Evolutionary conservation across 2,329 filamentous ascomycete species (phyloP).

Genomic region (Achaetomium macrosporum): DNA sequence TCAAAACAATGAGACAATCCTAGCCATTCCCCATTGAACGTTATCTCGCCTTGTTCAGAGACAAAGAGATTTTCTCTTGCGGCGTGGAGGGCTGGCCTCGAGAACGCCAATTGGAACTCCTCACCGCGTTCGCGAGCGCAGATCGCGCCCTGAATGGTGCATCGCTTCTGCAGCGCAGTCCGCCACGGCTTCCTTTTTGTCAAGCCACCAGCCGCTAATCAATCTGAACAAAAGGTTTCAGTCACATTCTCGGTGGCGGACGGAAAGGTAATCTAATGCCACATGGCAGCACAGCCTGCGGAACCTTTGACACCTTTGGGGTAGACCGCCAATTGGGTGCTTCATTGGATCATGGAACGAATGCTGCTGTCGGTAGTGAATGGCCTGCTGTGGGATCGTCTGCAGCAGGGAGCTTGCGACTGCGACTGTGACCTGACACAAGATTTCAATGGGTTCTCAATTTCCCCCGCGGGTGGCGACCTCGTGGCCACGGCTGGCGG

Average conservation of each 20-base stretch:
- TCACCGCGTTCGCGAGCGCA: constrained; percentile 10
- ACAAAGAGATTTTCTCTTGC: neutral
- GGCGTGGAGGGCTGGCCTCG: constrained; percentile 2
- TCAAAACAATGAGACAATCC: neutral
- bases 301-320: neutral
- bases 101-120: constrained; percentile 8
- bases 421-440: constrained; percentile 7
- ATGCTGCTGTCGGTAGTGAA: constrained; percentile 11
- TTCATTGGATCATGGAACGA: constrained; percentile 1
- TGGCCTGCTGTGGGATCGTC: constrained; percentile 8
- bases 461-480: constrained; percentile 11
- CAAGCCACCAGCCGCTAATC: neutral
- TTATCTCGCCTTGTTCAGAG: neutral
- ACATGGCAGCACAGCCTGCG: constrained; percentile 14
- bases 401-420: constrained; percentile 2
- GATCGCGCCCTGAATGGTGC: constrained; percentile 15
- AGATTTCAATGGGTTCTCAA: constrained; percentile 2
- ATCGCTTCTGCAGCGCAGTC: constrained; percentile 5
- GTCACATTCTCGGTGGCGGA: neutral
- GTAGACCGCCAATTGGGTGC: constrained; percentile 7
- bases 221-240: neutral
- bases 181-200: constrained; percentile 1
- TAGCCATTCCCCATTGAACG: neutral
- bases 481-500: constrained; percentile 16
- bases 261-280: constrained; percentile 11